A percentile compares a stretch with the other conserved stretches of the same genome.
Conservation (phyloP, 129 eudicot species). For the Chrysanthemum seticuspe region DNA sequence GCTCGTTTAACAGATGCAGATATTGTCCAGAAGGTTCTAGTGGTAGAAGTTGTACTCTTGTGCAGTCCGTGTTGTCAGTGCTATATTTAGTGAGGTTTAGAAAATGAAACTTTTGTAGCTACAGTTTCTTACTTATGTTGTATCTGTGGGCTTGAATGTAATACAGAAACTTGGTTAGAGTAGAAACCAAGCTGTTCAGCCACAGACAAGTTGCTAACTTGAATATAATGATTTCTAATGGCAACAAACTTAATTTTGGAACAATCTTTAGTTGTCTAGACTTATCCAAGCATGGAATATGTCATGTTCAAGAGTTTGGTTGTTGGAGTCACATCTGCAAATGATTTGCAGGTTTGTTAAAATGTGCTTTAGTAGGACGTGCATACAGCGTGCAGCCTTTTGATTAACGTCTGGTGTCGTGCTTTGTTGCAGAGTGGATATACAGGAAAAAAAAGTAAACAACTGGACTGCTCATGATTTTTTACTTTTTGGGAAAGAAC, state of each 20-base stretch:
- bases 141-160: conserved; percentile 9
- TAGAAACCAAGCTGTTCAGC: not conserved
- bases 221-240: not conserved
- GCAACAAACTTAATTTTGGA: not conserved
- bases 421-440: no score
- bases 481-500: no score
- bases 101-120: not conserved
- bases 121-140: conserved; percentile 6
- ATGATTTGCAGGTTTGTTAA: no score
- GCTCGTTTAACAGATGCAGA: not conserved
- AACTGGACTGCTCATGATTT: no score
- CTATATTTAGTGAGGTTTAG: conserved; percentile 3
- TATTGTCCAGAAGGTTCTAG: conserved; percentile 9
- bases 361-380: no score
- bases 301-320: no score
- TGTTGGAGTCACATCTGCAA: no score
- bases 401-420: no score
- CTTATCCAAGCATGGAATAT: not conserved
- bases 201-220: not conserved
- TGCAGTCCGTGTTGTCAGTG: conserved; percentile 1
- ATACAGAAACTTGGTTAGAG: not conserved
- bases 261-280: not conserved
- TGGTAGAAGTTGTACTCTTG: conserved; percentile 5
- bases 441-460: no score
- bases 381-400: no score